These are phyloP conservation scores for Amorphotheca resinae DNA, from an alignment of 495 filamentous ascomycete genomes.

Conservation along the genomic window DNA sequence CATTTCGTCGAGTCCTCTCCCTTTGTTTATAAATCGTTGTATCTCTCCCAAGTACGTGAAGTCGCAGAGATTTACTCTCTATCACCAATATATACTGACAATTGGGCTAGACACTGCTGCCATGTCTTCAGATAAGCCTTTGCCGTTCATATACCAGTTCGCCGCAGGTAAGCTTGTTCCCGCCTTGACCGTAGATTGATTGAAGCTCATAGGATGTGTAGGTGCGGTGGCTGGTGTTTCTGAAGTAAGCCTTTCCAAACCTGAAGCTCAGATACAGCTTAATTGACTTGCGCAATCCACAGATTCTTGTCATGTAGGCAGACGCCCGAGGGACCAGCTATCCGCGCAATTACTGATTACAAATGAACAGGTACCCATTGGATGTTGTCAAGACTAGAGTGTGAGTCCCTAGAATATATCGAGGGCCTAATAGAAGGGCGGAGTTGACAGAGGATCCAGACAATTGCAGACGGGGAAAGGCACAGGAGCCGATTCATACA, in stretches of 20 bases:
- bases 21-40: no score
- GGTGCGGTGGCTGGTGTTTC: constrained; percentile 84
- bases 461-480: constrained; percentile 71
- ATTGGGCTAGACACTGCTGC: background rate
- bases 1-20: no score
- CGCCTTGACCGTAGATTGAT: background rate
- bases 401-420: constrained; percentile 36
- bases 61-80: no score
- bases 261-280: no score
- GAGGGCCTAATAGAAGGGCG: background rate
- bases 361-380: constrained; percentile 70
- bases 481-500: constrained; percentile 69
- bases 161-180: constrained; percentile 45
- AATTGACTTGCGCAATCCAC: constrained; percentile 23
- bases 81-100: no score
- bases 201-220: constrained; percentile 21
- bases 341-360: constrained; percentile 4
- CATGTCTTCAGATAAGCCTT: constrained; percentile 40
- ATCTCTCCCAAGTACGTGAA: no score
- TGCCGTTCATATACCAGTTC: constrained; percentile 81
- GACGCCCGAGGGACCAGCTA: background rate
- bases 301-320: constrained; percentile 78
- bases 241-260: constrained; percentile 51
- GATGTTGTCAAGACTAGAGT: constrained; percentile 98
- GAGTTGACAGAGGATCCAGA: constrained; percentile 36